phyloP scores from a whole-genome alignment of 1,284 basidiomycete species.

The Pseudozyma thailandica region DNA sequence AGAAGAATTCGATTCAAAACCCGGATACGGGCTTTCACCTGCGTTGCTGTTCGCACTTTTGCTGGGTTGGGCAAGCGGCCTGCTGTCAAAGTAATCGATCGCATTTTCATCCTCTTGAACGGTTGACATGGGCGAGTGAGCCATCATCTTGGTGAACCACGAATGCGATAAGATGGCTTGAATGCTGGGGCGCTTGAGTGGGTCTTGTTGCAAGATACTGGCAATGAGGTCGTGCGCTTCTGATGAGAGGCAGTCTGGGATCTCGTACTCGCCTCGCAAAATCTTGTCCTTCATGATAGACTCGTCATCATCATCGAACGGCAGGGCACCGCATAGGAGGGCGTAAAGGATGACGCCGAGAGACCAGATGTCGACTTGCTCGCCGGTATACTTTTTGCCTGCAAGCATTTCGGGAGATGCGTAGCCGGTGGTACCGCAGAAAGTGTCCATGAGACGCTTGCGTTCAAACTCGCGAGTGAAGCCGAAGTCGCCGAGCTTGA shows the following conservation, averaged over 20 bases:
- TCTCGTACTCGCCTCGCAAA: conserved; percentile 85
- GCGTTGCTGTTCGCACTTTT: background rate
- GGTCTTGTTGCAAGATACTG: conserved; percentile 82
- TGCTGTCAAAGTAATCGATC: conserved; percentile 23
- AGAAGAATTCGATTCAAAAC: background rate
- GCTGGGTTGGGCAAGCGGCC: background rate
- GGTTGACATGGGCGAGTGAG: conserved; percentile 48
- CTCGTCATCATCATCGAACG: conserved; percentile 97
- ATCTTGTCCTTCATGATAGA: conserved; percentile 86
- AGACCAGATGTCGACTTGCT: conserved; percentile 98
- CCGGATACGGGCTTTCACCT: background rate
- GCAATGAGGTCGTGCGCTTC: conserved; percentile 84
- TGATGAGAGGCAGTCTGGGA: conserved; percentile 81
- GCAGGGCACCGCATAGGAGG: conserved; percentile 91
- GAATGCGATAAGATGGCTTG: conserved; percentile 85
- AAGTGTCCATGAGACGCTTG: conserved; percentile 87
- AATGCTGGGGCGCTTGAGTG: conserved; percentile 80
- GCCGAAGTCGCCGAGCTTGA: conserved; percentile 87
- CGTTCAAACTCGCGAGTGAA: conserved; percentile 94
- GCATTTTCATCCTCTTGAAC: conserved; percentile 48
- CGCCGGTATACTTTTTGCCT: conserved; percentile 87
- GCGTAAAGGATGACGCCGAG: conserved; percentile 93
- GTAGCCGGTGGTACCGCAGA: conserved; percentile 95
- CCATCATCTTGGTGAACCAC: conserved; percentile 77
- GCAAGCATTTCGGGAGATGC: conserved; percentile 94